Evolutionary conservation across 2,329 filamentous ascomycete genomes (phyloP).

Genomic region (Chaetomium olivaceum): DNA sequence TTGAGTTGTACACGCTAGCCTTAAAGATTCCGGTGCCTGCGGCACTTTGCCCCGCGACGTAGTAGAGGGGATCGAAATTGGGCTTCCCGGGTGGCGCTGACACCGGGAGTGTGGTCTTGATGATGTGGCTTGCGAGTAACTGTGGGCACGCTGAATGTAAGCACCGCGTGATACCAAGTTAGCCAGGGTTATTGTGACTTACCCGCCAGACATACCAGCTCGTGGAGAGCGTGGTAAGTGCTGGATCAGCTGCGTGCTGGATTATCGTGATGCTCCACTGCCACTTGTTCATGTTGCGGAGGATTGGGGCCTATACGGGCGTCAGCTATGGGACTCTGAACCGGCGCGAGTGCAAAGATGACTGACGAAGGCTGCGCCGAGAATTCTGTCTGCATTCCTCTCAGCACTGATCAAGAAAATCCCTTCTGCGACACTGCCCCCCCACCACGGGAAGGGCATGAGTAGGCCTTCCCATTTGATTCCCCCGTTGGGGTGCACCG

Average conservation of each 20-base stretch:
- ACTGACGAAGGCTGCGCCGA: slow-evolving; percentile 37
- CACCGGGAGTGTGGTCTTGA: slow-evolving; percentile 50
- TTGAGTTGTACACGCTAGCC: slow-evolving; percentile 54
- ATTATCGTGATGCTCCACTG: slow-evolving; percentile 55
- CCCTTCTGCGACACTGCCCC: slow-evolving; percentile 62
- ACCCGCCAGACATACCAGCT: slow-evolving; percentile 50
- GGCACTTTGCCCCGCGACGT: slow-evolving; percentile 49
- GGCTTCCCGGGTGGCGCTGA: slow-evolving; percentile 21
- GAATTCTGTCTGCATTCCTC: slow-evolving; percentile 61
- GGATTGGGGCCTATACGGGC: slow-evolving; percentile 42
- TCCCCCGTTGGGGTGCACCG: slow-evolving; percentile 54
- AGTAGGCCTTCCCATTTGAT: slow-evolving; percentile 49
- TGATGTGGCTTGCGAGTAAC: slow-evolving; percentile 49
- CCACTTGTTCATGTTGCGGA: slow-evolving; percentile 53
- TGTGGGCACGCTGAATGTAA: slow-evolving; percentile 23
- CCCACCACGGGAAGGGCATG: slow-evolving; percentile 56
- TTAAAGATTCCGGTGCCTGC: slow-evolving; percentile 50
- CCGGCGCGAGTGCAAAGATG: too few species aligned
- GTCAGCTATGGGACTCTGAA: too few species aligned
- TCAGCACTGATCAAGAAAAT: slow-evolving; percentile 65
- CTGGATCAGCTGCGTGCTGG: slow-evolving; percentile 50
- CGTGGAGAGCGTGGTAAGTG: slow-evolving; percentile 51
- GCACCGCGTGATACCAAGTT: too few species aligned
- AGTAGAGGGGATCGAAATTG: slow-evolving; percentile 50
- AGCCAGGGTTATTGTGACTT: not conserved